Percentiles rank a stretch among this genome's conserved stretches.
Conservation (phyloP, 1,284 basidiomycete species). For the Ustanciosporium gigantosporum region DNA sequence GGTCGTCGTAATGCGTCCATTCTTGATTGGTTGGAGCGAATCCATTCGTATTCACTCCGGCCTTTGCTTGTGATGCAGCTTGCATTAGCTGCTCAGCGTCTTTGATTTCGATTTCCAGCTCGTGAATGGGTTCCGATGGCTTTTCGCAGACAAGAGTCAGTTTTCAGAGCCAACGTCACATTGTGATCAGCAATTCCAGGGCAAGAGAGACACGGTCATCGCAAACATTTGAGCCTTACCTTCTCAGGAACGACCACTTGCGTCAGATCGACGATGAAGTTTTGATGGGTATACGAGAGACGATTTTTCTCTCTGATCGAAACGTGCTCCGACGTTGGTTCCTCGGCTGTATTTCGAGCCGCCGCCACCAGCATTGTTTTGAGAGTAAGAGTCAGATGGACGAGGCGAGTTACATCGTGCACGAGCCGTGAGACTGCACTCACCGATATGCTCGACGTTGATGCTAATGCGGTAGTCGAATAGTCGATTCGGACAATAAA, state of each 20-base stretch:
- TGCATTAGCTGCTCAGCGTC: conserved; percentile 64
- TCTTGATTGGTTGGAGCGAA: conserved; percentile 21
- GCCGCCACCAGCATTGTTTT: not conserved
- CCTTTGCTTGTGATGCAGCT: conserved; percentile 49
- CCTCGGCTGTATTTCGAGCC: conserved; percentile 4
- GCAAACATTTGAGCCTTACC: too few relatives aligned
- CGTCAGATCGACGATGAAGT: conserved; percentile 89
- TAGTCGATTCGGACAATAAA: conserved; percentile 77
- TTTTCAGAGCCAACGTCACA: not conserved
- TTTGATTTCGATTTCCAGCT: conserved; percentile 68
- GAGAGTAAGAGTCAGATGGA: too few relatives aligned
- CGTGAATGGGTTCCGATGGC: conserved; percentile 62
- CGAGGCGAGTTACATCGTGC: too few relatives aligned
- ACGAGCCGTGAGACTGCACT: too few relatives aligned
- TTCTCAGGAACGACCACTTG: conserved; percentile 70
- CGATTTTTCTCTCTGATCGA: conserved; percentile 79
- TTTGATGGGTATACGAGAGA: conserved; percentile 87
- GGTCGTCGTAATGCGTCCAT: conserved; percentile 54
- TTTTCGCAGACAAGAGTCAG: conserved; percentile 1
- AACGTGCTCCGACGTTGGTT: conserved; percentile 54
- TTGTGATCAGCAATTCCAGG: not conserved
- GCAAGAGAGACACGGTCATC: too few relatives aligned
- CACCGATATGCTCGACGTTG: conserved; percentile 72
- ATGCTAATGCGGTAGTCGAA: conserved; percentile 93
- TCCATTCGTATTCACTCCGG: conserved; percentile 3